These are phyloP conservation scores for Gracilaria caudata DNA, from an alignment of 23 red algal species.

Conservation along the genomic window DNA sequence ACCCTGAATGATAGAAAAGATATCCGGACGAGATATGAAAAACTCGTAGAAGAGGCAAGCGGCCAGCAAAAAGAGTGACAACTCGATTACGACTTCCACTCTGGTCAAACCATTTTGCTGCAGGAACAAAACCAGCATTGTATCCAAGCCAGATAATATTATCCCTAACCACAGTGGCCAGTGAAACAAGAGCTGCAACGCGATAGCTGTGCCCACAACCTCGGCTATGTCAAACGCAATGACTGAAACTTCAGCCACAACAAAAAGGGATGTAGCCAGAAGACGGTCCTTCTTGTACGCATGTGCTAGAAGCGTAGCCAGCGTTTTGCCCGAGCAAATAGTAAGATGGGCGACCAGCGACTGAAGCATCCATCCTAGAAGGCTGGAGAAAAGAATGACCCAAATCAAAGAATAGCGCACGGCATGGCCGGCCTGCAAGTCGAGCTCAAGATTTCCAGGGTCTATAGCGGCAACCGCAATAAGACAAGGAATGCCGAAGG, in stretches of 20 bases:
- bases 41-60: conserved; percentile 81
- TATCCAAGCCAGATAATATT: conserved; percentile 76
- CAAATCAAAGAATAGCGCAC: conserved; percentile 85
- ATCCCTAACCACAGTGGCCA: conserved; percentile 84
- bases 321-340: conserved; percentile 74
- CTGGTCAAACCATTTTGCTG: conserved; percentile 74
- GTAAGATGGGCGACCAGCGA: conserved; percentile 74
- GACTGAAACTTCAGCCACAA: conserved; percentile 66
- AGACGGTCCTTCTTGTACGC: conserved; percentile 51
- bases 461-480: conserved; percentile 76
- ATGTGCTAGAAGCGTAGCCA: conserved; percentile 75
- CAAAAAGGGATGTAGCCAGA: conserved; percentile 57
- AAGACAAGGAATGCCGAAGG: conserved; percentile 61
- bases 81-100: conserved; percentile 79
- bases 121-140: conserved; percentile 79
- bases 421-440: conserved; percentile 76
- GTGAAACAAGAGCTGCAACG: conserved; percentile 73
- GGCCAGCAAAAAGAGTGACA: conserved; percentile 65
- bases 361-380: conserved; percentile 75
- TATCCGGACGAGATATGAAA: conserved; percentile 49
- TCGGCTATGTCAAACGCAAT: conserved; percentile 94
- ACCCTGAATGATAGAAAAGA: conserved; percentile 51
- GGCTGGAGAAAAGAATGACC: conserved; percentile 82
- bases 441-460: conserved; percentile 80
- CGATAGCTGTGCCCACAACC: conserved; percentile 90